Base-by-base conservation (phyloP, 805 yeast species). In the Yamadazyma takamatsuzukensis region DNA sequence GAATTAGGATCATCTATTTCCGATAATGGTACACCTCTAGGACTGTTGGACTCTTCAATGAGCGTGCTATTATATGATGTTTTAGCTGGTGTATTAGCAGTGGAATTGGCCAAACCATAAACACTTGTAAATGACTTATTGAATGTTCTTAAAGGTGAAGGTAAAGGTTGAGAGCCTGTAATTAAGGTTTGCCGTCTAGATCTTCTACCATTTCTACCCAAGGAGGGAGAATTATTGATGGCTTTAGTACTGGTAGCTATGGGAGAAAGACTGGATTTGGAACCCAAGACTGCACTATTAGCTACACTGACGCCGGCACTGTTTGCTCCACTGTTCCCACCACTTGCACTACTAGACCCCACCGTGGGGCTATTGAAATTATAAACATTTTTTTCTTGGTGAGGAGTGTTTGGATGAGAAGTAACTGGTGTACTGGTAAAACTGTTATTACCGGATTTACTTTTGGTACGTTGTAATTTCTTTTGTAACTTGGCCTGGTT, bases 151-250 rank as follows among this genome's bases (percentile, higher is more conserved):
- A 87, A 64, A 1, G 96, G 96, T 0, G 95, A 83, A 4, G 96
- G 96, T 36, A 88, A 64, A 2, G 97, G 97, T 56, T 88, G 95
- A 0, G 96, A 86, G 0, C 95, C 96, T 0, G 94, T 84, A 30
- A 88, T 81, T 15, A 88, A 60, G 0, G 94, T 80, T 42, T 78
- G 80, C 49, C 95, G 71, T 49, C 95, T 72, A 21, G 85, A 65
- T 33, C 83, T 53, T 28, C 83, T 49, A 5, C 70, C 71, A 39
- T 63, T 62, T 25, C 72, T 44, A 5, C 70, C 70, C 13, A 64
- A 41, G 1, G 68, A 61, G 2, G 71, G 69, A 4, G 68, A 56
- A 23, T 43, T 52, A 16, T 30, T 35, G 25, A 34, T 36, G 12
- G 37, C 18, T 13, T 32, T 39, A 33, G 32, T 3, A 5, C 26